Percentiles rank a stretch among this genome's conserved stretches.
Evolutionary conservation across 108 stramenopile species (phyloP).

Genomic region (Conticribra guillardii): DNA sequence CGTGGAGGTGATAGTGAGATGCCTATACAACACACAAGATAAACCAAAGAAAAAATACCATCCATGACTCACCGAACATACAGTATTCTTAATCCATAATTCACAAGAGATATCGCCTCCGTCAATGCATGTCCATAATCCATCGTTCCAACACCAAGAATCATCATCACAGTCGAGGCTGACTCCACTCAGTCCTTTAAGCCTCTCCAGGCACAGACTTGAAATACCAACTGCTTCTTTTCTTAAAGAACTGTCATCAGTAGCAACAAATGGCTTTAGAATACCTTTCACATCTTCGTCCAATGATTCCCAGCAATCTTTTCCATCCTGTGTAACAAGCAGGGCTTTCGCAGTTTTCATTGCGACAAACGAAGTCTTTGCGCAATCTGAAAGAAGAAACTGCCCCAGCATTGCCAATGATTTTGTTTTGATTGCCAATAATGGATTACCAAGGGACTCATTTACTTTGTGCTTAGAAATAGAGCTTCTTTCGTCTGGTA

Average conservation of each 20-base stretch:
- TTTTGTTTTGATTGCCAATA: slow-evolving; percentile 41
- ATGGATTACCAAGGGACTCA: slow-evolving; percentile 20
- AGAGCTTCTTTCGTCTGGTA: neutral
- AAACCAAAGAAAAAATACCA: too few relatives aligned
- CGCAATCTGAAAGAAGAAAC: slow-evolving; percentile 48
- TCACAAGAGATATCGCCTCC: slow-evolving; percentile 32
- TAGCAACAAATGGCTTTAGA: slow-evolving; percentile 29
- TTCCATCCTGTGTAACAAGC: slow-evolving; percentile 43
- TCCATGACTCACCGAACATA: too few relatives aligned
- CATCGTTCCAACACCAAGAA: slow-evolving; percentile 75
- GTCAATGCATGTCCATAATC: slow-evolving; percentile 51
- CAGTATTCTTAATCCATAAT: slow-evolving; percentile 68
- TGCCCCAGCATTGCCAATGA: slow-evolving; percentile 30
- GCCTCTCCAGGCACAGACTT: slow-evolving; percentile 21
- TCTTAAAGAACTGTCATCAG: slow-evolving; percentile 23
- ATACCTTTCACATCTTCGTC: slow-evolving; percentile 25
- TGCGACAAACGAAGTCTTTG: slow-evolving; percentile 55
- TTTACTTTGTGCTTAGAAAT: neutral
- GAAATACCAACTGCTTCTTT: slow-evolving; percentile 31
- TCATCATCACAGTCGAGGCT: slow-evolving; percentile 5
- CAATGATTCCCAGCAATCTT: slow-evolving; percentile 44
- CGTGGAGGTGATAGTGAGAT: too few relatives aligned
- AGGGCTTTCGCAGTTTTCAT: slow-evolving; percentile 60
- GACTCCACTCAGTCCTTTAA: slow-evolving; percentile 21
- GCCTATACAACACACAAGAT: too few relatives aligned